These are phyloP conservation scores for bread wheat (Triticum aestivum) DNA, from an alignment of 176 grass and related monocot species.

Conservation along the genomic window DNA sequence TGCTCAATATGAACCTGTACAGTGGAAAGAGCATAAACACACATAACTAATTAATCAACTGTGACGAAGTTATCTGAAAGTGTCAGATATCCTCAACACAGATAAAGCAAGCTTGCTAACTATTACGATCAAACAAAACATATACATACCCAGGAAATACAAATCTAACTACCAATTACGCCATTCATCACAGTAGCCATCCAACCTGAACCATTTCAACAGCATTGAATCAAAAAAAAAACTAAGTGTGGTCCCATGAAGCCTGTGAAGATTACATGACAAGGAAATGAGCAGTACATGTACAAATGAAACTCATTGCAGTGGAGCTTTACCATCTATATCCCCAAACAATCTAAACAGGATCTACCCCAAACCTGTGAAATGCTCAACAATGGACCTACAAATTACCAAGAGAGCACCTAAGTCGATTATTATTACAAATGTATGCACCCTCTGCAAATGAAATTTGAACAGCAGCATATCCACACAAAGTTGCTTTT, in stretches of 20 bases:
- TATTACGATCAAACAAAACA: background rate
- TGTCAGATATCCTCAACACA: background rate
- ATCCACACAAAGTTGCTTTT: background rate
- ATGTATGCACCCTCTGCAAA: constrained; percentile 6
- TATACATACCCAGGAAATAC: background rate
- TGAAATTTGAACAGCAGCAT: background rate
- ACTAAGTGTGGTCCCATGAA: background rate
- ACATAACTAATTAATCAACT: background rate
- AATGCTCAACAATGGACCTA: background rate
- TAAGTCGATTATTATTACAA: background rate
- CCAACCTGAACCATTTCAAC: constrained; percentile 3
- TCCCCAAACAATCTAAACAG: background rate
- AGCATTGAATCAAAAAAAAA: background rate
- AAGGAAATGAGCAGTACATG: constrained; percentile 3
- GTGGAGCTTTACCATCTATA: background rate
- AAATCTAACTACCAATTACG: background rate
- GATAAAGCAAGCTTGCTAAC: background rate
- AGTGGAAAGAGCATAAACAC: background rate
- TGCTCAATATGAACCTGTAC: background rate
- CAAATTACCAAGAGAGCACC: background rate
- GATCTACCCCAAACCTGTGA: background rate
- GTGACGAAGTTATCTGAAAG: background rate
- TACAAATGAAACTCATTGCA: background rate
- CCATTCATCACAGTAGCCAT: background rate
- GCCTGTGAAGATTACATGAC: background rate